Percentiles rank a stretch among this genome's conserved stretches.
Conservation (phyloP, 176 grass and related monocot genomes). For the Carex littledalei region DNA sequence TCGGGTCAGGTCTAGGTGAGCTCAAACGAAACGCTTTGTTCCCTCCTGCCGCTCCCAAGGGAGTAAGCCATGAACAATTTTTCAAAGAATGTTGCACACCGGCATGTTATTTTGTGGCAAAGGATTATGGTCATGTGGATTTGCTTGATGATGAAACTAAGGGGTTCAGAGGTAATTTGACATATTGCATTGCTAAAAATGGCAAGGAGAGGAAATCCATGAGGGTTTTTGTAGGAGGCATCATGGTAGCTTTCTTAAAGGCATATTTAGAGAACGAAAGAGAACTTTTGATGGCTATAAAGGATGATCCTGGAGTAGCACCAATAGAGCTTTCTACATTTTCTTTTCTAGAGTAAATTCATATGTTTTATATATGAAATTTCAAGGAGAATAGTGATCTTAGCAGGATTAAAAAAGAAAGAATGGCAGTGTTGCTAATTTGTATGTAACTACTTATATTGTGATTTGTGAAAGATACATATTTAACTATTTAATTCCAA, state of each 20-base stretch:
- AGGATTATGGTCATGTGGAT: constrained; percentile 75
- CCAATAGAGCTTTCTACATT: constrained; percentile 51
- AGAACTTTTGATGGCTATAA: constrained; percentile 29
- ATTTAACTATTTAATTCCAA: too few species aligned
- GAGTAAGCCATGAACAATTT: constrained; percentile 63
- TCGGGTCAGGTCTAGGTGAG: constrained; percentile 73
- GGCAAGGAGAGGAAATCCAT: constrained; percentile 57
- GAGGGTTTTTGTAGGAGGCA: constrained; percentile 65
- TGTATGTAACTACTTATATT: neutral
- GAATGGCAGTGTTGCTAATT: neutral
- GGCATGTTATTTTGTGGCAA: constrained; percentile 56
- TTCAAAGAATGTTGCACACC: constrained; percentile 43
- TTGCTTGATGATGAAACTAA: constrained; percentile 80
- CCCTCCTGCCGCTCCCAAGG: constrained; percentile 51
- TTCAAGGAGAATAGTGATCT: neutral
- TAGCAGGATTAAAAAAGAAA: neutral
- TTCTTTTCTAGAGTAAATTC: neutral
- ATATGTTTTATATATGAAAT: neutral
- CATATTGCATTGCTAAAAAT: constrained; percentile 47
- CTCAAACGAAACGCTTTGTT: constrained; percentile 31
- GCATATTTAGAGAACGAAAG: constrained; percentile 31
- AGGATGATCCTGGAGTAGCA: constrained; percentile 23
- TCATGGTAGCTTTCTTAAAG: constrained; percentile 61
- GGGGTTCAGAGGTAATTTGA: constrained; percentile 43
- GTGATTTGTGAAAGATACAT: neutral